Conservation (phyloP, 805 yeast genomes). For the Yarrowia sp. region DNA sequence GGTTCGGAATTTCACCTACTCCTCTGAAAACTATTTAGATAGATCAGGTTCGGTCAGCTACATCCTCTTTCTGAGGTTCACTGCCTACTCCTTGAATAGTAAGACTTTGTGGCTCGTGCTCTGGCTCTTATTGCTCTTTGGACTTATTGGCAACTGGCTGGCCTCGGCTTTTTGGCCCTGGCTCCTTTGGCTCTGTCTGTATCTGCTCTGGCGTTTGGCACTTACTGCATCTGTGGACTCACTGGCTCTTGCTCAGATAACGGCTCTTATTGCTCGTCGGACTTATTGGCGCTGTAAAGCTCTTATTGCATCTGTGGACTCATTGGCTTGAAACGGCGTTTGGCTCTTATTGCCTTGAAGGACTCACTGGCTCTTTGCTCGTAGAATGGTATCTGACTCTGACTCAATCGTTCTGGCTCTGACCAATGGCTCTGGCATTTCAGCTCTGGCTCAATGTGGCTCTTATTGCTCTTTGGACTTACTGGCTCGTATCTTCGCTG, state of each 20-base stretch:
- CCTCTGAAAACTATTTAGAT: constrained; percentile 12
- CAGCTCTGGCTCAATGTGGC: constrained; percentile 1
- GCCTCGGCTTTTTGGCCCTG: constrained; percentile 2
- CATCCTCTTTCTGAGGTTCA: constrained; percentile 12
- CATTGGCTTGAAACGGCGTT: background rate
- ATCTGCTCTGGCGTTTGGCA: background rate
- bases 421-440: background rate
- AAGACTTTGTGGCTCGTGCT: background rate
- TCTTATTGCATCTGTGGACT: constrained; percentile 14
- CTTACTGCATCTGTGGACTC: constrained; percentile 6
- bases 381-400: constrained; percentile 8
- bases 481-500: constrained; percentile 6
- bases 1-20: constrained; percentile 28
- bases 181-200: background rate
- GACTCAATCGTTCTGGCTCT: constrained; percentile 1
- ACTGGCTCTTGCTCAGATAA: background rate
- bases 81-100: constrained; percentile 8
- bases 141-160: background rate
- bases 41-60: constrained; percentile 20
- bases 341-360: constrained; percentile 16
- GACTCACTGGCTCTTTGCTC: constrained; percentile 20
- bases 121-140: too few species aligned
- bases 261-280: constrained; percentile 1
- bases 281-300: background rate
- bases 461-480: constrained; percentile 7